Conservation (phyloP, 257 asterid species). For the Nicotiana tabacum region DNA sequence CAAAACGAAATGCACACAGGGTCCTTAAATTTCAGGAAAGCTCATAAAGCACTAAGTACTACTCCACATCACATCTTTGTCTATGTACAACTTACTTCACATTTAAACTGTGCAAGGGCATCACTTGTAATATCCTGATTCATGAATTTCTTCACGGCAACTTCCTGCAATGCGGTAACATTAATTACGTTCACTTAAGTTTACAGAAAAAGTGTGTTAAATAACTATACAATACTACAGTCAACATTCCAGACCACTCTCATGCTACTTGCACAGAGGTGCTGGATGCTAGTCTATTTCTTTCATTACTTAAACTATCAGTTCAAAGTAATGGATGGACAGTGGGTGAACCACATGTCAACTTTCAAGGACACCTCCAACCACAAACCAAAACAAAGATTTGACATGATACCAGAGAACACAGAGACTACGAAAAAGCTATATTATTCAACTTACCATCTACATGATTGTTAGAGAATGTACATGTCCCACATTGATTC, state of each 20-base stretch:
- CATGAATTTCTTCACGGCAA: constrained; percentile 95
- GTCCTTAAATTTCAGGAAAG: neutral
- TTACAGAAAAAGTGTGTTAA: neutral
- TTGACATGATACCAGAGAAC: neutral
- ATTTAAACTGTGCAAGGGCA: constrained; percentile 82
- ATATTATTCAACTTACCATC: no score
- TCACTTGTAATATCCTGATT: constrained; percentile 94
- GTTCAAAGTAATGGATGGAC: neutral
- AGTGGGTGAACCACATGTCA: neutral
- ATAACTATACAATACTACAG: neutral
- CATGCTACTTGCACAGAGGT: neutral
- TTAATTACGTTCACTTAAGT: neutral
- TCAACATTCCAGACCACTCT: neutral
- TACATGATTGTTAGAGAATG: no score
- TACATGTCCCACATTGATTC: no score
- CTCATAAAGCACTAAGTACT: neutral
- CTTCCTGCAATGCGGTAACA: constrained; percentile 61
- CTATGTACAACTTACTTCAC: constrained; percentile 54
- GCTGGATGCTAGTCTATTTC: neutral
- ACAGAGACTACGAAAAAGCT: neutral
- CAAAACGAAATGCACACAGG: constrained; percentile 16
- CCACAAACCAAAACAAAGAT: neutral
- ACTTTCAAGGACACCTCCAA: neutral
- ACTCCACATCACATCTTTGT: neutral
- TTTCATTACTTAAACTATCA: neutral